Percentiles rank a stretch among this genome's conserved stretches.
These are phyloP conservation scores for Sporothrix euskadiensis DNA, from an alignment of 2,329 filamentous ascomycete genomes.

Conservation along the genomic window DNA sequence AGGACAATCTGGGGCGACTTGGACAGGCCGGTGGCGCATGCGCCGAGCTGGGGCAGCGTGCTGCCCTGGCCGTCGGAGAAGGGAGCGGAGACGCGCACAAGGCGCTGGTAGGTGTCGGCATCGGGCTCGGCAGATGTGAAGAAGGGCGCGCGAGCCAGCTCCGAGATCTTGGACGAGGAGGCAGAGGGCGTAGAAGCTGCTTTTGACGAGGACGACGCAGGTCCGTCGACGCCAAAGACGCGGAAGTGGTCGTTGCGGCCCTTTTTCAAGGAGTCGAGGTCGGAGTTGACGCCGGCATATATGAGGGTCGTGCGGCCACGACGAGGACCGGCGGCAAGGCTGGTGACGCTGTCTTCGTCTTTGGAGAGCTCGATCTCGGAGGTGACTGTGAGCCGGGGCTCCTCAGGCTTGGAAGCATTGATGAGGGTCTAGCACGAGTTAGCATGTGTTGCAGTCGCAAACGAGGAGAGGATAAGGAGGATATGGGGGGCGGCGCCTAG, in stretches of 20 bases:
- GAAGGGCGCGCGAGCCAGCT: slow-evolving; percentile 54
- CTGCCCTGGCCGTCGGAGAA: slow-evolving; percentile 48
- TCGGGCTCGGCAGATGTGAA: slow-evolving; percentile 51
- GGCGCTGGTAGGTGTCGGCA: slow-evolving; percentile 58
- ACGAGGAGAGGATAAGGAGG: background rate
- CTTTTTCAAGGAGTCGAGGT: slow-evolving; percentile 66
- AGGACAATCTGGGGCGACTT: slow-evolving; percentile 73
- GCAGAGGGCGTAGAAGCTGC: slow-evolving; percentile 37
- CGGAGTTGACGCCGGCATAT: slow-evolving; percentile 84
- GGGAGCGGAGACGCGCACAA: slow-evolving; percentile 54
- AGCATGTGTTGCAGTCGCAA: background rate
- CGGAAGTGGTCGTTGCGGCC: slow-evolving; percentile 84
- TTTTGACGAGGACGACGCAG: slow-evolving; percentile 30
- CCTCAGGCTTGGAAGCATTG: slow-evolving; percentile 64
- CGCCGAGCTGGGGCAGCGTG: slow-evolving; percentile 63
- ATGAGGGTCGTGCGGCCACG: slow-evolving; percentile 57
- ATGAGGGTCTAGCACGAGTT: slow-evolving; percentile 61
- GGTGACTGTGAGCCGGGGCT: slow-evolving; percentile 60
- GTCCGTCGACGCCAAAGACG: slow-evolving; percentile 63
- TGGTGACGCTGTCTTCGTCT: slow-evolving; percentile 87
- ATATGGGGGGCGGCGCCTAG: background rate
- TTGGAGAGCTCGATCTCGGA: slow-evolving; percentile 76
- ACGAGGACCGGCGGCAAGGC: slow-evolving; percentile 67
- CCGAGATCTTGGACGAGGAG: slow-evolving; percentile 47
- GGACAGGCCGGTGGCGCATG: slow-evolving; percentile 75